A percentile compares a stretch with the other conserved stretches of the same genome.
phyloP scores from a whole-genome alignment of 768 basidiomycete species.

The Pseudohyphozyma bogoriensis region DNA sequence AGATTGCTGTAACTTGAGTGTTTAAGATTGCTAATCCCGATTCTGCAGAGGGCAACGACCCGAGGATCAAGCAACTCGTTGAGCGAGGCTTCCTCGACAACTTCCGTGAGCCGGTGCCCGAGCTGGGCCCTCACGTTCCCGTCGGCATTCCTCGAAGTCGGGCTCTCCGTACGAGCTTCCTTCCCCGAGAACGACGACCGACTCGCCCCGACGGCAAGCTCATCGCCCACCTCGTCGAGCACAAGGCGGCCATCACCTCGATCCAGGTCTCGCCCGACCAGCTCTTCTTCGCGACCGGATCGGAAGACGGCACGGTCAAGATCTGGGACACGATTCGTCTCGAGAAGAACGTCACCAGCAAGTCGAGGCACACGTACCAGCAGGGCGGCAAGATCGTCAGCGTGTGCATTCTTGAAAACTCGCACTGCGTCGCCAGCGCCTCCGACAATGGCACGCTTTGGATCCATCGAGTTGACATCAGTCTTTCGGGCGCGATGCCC shows the following conservation, averaged over 20 bases:
- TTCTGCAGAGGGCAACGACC: slow-evolving; percentile 75
- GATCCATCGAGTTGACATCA: slow-evolving; percentile 70
- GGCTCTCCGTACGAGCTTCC: slow-evolving; percentile 56
- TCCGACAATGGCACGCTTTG: slow-evolving; percentile 75
- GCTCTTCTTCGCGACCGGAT: slow-evolving; percentile 56
- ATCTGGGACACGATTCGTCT: slow-evolving; percentile 63
- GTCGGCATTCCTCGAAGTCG: slow-evolving; percentile 71
- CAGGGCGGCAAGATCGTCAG: slow-evolving; percentile 58
- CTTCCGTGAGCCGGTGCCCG: slow-evolving; percentile 65
- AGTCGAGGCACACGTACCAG: slow-evolving; percentile 42
- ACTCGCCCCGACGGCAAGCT: slow-evolving; percentile 65
- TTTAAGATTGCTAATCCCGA: too few species aligned
- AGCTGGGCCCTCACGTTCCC: slow-evolving; percentile 82
- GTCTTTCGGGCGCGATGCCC: slow-evolving; percentile 56
- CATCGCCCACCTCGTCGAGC: slow-evolving; percentile 73
- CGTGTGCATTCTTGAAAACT: slow-evolving; percentile 69
- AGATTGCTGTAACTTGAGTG: neutral
- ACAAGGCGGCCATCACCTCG: slow-evolving; percentile 65
- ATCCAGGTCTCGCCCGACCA: slow-evolving; percentile 87
- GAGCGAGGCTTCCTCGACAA: slow-evolving; percentile 85
- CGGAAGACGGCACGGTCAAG: slow-evolving; percentile 41
- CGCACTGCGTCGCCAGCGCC: slow-evolving; percentile 76
- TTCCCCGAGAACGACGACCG: slow-evolving; percentile 51
- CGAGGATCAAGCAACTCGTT: slow-evolving; percentile 74
- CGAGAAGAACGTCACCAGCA: slow-evolving; percentile 85